These are phyloP conservation scores for Pyricularia grisea DNA, from an alignment of 2,329 filamentous ascomycete genomes.

Conservation along the genomic window DNA sequence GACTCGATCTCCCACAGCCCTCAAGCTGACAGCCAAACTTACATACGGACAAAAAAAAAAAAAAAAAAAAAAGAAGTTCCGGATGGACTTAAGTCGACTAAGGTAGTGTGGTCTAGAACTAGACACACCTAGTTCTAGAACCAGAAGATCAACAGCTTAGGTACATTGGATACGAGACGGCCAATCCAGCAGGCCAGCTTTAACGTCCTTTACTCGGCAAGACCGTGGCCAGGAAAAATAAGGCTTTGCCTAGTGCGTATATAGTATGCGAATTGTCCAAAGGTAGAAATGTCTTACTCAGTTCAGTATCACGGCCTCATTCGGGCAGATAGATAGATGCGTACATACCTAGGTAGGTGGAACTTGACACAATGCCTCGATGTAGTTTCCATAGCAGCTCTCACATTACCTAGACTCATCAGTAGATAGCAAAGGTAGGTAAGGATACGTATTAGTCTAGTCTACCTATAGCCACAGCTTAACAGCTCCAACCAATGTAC, in stretches of 20 bases:
- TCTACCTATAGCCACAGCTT: background rate
- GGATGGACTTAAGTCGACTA: background rate
- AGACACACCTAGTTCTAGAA: too few relatives aligned
- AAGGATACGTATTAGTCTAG: background rate
- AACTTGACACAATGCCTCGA: background rate
- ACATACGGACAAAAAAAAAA: too few relatives aligned
- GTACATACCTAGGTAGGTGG: too few relatives aligned
- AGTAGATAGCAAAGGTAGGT: too few relatives aligned
- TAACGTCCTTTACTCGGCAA: background rate
- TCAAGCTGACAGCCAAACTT: background rate
- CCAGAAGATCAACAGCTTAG: background rate
- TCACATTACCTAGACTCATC: too few relatives aligned
- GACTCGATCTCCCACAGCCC: background rate
- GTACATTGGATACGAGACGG: background rate
- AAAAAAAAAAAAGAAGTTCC: background rate
- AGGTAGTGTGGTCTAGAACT: background rate
- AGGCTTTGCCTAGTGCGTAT: background rate
- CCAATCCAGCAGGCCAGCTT: background rate
- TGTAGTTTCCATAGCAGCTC: background rate
- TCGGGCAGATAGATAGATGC: background rate
- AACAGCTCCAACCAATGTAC: background rate
- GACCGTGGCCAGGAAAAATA: background rate
- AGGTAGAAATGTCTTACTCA: background rate
- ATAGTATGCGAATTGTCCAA: background rate
- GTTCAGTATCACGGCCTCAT: too few relatives aligned